Evolutionary conservation across 2,329 filamentous ascomycete species (phyloP).

Genomic region (Fusarium sp.): DNA sequence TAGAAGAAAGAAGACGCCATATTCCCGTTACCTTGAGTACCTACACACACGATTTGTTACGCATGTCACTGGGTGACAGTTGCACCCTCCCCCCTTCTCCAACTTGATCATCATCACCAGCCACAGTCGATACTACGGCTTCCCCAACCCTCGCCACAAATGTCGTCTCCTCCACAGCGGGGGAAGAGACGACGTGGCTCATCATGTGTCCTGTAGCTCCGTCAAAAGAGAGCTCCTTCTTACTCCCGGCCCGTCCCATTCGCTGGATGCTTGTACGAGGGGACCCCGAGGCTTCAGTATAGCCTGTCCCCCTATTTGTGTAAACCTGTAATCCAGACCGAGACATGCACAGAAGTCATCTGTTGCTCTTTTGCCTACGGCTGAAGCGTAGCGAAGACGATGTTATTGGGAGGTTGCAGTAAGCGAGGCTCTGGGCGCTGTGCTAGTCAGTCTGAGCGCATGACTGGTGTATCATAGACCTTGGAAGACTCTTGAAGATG

Average conservation of each 20-base stretch:
- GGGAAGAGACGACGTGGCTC: constrained; percentile 24
- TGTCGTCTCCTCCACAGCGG: constrained; percentile 21
- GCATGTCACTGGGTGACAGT: constrained; percentile 13
- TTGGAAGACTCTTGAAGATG: constrained; percentile 6
- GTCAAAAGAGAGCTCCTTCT: not conserved
- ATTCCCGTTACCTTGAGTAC: constrained; percentile 10
- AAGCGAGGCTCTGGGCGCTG: constrained; percentile 32
- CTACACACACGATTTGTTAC: not conserved
- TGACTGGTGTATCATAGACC: constrained; percentile 11
- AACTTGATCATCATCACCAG: constrained; percentile 20
- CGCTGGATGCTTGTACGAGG: constrained; percentile 35
- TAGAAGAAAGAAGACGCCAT: constrained; percentile 31
- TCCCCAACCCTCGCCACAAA: constrained; percentile 17
- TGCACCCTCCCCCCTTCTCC: constrained; percentile 26
- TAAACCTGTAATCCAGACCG: constrained; percentile 15
- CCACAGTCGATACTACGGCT: constrained; percentile 13
- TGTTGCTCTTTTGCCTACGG: constrained; percentile 24
- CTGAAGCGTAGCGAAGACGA: constrained; percentile 1
- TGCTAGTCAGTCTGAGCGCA: constrained; percentile 7
- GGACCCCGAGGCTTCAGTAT: constrained; percentile 26
- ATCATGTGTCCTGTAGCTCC: constrained; percentile 35
- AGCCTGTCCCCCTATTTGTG: constrained; percentile 15
- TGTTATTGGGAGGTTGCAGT: constrained; percentile 25
- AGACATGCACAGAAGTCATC: constrained; percentile 42
- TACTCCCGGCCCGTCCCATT: constrained; percentile 37